Percentiles rank a stretch among this genome's conserved stretches.
These are phyloP conservation scores for Stemphylium beticola DNA, from an alignment of 2,329 filamentous ascomycete species.

Conservation along the genomic window DNA sequence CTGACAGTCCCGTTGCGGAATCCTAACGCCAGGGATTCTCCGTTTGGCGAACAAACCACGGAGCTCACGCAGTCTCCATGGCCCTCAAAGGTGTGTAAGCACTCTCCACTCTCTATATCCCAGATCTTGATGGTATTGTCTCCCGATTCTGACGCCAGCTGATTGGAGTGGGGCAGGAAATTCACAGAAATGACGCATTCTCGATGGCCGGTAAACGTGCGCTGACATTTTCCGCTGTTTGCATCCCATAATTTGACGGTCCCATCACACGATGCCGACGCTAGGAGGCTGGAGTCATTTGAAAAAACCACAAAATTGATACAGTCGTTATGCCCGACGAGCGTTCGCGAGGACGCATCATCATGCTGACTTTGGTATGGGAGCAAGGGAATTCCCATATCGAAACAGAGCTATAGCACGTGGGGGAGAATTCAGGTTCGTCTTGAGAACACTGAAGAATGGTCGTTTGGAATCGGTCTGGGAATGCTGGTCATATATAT, in stretches of 20 bases:
- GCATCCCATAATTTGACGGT: conserved; percentile 2
- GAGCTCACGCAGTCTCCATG: conserved; percentile 14
- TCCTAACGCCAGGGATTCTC: conserved; percentile 20
- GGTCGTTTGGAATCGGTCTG: too few species aligned
- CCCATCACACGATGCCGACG: not conserved
- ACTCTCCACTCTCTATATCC: conserved; percentile 15
- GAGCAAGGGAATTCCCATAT: not conserved
- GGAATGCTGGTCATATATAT: too few species aligned
- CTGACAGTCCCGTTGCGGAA: conserved; percentile 23
- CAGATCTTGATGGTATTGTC: conserved; percentile 6
- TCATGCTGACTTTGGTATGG: not conserved
- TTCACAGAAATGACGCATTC: conserved; percentile 16
- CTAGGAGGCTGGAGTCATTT: not conserved
- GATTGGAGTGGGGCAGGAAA: conserved; percentile 26
- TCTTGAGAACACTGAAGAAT: not conserved
- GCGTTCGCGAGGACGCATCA: not conserved
- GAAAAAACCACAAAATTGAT: not conserved
- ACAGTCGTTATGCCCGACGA: not conserved
- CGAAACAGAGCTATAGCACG: not conserved
- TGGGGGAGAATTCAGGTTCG: too few species aligned
- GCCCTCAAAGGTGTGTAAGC: conserved; percentile 17
- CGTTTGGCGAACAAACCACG: conserved; percentile 28
- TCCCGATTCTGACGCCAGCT: not conserved
- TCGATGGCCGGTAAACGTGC: conserved; percentile 17
- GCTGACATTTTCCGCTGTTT: conserved; percentile 9